Evolutionary conservation across 73 alveolate genomes (phyloP).

Genomic region (Paramecium tetraurelia): DNA sequence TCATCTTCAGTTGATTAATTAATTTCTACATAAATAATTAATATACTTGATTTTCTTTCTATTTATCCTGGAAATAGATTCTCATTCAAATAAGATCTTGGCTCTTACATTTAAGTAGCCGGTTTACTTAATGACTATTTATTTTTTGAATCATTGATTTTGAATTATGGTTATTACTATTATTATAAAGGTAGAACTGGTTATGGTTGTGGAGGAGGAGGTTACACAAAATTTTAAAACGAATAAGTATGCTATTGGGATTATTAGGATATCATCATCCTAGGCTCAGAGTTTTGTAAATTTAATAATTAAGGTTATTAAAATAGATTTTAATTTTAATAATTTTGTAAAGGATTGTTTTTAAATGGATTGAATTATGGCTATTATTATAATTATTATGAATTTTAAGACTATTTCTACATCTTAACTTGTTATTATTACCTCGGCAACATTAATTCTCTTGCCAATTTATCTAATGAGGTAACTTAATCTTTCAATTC

Average conservation of each 20-base stretch:
- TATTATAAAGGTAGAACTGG: not conserved
- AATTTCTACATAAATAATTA: not conserved
- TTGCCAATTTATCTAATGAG: constrained; percentile 58
- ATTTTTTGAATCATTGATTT: not conserved
- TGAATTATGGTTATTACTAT: not conserved
- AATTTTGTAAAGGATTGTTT: constrained; percentile 22
- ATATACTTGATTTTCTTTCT: not conserved
- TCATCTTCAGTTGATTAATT: constrained; percentile 36
- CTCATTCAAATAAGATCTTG: not conserved
- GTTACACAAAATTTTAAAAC: not conserved
- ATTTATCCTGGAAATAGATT: not conserved
- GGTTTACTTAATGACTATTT: not conserved
- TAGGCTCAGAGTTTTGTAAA: not conserved
- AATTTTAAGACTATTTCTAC: not conserved
- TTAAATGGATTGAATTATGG: constrained; percentile 51
- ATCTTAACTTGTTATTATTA: constrained; percentile 23
- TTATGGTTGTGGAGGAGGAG: not conserved
- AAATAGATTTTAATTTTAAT: constrained; percentile 31
- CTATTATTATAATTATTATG: not conserved
- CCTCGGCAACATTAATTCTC: constrained; percentile 72
- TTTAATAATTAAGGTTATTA: not conserved
- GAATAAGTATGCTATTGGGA: not conserved
- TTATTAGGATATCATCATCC: constrained; percentile 16
- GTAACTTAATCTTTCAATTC: constrained; percentile 53
- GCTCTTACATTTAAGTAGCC: not conserved